Evolutionary conservation across 345 rosid genomes (phyloP), one percentile per base, ranked within the genome.

Genomic region (Camelina laxa): DNA sequence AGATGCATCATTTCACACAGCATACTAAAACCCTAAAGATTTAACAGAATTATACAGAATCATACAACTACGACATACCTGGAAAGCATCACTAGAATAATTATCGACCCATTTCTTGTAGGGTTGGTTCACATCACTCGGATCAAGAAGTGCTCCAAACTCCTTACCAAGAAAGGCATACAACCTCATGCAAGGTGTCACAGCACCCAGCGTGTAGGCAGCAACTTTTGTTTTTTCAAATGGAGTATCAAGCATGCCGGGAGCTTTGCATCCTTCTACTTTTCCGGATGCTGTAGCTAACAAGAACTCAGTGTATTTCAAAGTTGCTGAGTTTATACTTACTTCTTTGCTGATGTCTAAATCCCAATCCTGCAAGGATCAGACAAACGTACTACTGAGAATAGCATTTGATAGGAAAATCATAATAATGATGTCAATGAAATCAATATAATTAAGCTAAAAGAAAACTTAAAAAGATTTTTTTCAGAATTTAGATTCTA

Each of bases 201-300:
- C 85, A 73, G 98, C 97, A 83, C 95, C 97, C 51, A 96, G 84
- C 61, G 91, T 91, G 76, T 96, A 96, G 57, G 99, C 98, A 2
- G 99, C 98, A 82, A 96, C 91, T 84, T 89, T 96, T 31, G 98
- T 96, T 80, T 84, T 91, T 74, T 91, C 99, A 80, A 96, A 96
- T 38, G 98, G 99, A 65, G 99, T 96, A 56, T 92, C 91, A 73
- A 96, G 94, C 80, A 87, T 88, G 55, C 94, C 97, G 1, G 91
- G 97, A 86, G 87, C 97, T 84, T 89, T 92, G 49, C 85, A 82
- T 70, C 98, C 99, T 81, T 86, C 99, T 58, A 92, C 86, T 80
- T 89, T 91, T 73, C 99, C 99, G 13, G 97, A 92, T 58, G 98
- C 93, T 65, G 99, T 96, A 45, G 98, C 97, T 77, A 96, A 65